Evolutionary conservation across 345 rosid genomes (phyloP), one percentile per base, ranked within the genome.

Genomic region (Gossypium longicalyx): DNA sequence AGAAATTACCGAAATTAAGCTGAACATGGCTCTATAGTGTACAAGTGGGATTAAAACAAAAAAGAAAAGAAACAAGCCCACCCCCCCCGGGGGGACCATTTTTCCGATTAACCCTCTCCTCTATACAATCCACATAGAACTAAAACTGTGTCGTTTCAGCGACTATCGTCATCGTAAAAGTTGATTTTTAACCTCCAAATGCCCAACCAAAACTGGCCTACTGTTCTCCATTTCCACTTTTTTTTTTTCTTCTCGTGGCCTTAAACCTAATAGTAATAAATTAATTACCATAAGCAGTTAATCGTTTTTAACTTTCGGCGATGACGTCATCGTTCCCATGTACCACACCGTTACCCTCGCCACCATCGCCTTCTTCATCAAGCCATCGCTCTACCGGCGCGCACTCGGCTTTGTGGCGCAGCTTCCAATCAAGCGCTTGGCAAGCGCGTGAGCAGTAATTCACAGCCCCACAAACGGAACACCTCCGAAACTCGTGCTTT

Each of bases 401-500:
- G 74, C 98, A 93, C 66, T 91, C 92, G 62, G 82, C 88, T 72
- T 91, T 95, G 69, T 95, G 99, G 11, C 96, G 85, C 45, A 89
- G 82, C 81, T 95, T 95, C 99, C 99, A 93, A 64, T 95, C 99
- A 13, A 95, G 88, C 22, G 99, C 98, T 43, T 93, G 98, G 76
- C 99, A 95, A 2, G 98, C 99, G 76, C 98, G 91, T 60, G 99
- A 95, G 41, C 99, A 95, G 60, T 95, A 95, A 80, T 93, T 93
- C 64, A 95, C 99, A 0, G 86, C 86, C 7, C 99, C 99, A 49
- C 99, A 95, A 2, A 91, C 97, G 3, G 99, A 95, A 78, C 99
- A 95, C 69, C 98, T 76, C 67, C 99, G 84, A 9, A 93, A 95
- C 85, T 95, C 99, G 80, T 91, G 97, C 54, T 86, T 87, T 79